Evolutionary conservation across 2,329 filamentous ascomycete species (phyloP).

Genomic region (Fusarium devonianum): DNA sequence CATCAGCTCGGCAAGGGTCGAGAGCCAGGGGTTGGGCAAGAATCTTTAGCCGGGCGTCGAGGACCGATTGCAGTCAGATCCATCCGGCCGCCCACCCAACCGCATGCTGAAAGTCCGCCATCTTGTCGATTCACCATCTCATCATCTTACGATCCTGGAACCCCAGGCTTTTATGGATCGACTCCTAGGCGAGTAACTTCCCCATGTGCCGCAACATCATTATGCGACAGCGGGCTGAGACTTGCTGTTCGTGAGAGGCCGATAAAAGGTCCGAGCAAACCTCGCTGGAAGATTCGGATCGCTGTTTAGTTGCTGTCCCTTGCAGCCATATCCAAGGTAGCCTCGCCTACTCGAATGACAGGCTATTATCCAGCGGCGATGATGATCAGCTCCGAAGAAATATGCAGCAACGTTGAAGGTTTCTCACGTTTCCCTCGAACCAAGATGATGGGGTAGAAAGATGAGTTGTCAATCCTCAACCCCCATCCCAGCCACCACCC

Average conservation of each 20-base stretch:
- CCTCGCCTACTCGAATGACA: no score
- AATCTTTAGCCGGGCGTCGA: conserved; percentile 24
- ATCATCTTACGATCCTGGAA: conserved; percentile 29
- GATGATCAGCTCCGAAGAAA: conserved; percentile 8
- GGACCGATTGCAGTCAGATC: conserved; percentile 41
- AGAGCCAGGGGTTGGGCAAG: conserved; percentile 14
- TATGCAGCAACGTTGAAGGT: conserved; percentile 31
- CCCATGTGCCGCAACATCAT: conserved; percentile 23
- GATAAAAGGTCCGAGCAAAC: conserved; percentile 32
- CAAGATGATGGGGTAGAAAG: no score
- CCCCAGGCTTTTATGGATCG: background rate
- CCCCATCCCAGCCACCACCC: conserved; percentile 3
- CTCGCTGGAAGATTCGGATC: conserved; percentile 5
- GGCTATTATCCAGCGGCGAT: background rate
- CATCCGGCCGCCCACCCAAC: conserved; percentile 30
- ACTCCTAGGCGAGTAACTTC: conserved; percentile 13
- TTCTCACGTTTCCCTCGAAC: background rate
- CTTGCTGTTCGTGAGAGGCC: conserved; percentile 11
- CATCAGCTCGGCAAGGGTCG: conserved; percentile 18
- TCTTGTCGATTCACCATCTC: conserved; percentile 36
- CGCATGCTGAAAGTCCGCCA: conserved; percentile 15
- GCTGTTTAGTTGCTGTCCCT: conserved; percentile 1
- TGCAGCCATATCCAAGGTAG: no score
- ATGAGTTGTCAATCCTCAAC: background rate
- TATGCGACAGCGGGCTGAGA: conserved; percentile 24